Conservation (phyloP, 2,329 filamentous ascomycete genomes). For the Fusarium pseudograminearum region DNA sequence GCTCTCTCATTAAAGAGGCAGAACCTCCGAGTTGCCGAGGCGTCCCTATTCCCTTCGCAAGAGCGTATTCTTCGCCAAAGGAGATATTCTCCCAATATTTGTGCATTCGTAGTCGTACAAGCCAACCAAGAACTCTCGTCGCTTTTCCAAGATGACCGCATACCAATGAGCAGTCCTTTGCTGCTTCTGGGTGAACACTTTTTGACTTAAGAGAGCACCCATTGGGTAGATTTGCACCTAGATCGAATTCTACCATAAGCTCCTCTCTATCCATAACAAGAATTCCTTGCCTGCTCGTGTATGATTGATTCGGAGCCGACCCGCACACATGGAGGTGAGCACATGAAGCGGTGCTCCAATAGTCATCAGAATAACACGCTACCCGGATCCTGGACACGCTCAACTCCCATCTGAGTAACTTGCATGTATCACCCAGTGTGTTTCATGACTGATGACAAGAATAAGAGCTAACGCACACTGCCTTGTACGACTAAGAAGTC, state of each 20-base stretch:
- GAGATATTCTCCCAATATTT: accelerated
- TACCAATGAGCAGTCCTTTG: not conserved
- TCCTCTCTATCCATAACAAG: not conserved
- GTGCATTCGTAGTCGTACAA: not conserved
- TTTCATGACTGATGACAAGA: not conserved
- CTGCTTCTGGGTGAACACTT: not conserved
- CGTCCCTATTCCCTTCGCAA: not conserved
- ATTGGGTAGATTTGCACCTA: too few relatives aligned
- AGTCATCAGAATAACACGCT: accelerated
- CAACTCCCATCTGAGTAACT: accelerated
- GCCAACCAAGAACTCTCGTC: not conserved
- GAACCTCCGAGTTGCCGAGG: not conserved
- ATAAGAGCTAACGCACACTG: not conserved
- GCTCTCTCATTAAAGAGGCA: not conserved
- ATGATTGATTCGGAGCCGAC: not conserved
- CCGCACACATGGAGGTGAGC: not conserved
- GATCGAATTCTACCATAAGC: not conserved
- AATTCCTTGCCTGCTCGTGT: not conserved
- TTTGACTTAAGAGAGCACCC: not conserved
- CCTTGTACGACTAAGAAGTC: not conserved
- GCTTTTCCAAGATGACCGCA: not conserved
- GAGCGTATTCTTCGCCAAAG: not conserved
- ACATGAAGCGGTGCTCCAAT: not conserved
- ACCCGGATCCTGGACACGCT: accelerated
- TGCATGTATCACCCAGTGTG: not conserved